phyloP scores from a whole-genome alignment of 192 early-diverging fungal species.

The Coemansia sp. region DNA sequence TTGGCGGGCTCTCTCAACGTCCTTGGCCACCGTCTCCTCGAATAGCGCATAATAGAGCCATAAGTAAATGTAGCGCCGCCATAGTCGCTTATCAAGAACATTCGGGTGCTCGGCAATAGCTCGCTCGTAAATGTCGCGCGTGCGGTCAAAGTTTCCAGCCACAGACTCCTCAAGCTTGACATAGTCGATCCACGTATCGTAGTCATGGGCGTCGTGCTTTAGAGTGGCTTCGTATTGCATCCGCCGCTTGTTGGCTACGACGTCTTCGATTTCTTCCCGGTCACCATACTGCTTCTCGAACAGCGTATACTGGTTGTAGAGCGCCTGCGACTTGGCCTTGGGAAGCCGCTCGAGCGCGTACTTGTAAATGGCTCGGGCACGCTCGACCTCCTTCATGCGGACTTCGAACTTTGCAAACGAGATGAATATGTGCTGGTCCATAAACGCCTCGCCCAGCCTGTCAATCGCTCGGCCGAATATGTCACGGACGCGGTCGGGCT shows the following conservation, averaged over 20 bases:
- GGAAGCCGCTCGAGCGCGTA: conserved; percentile 90
- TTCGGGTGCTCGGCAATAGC: conserved; percentile 89
- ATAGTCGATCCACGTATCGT: conserved; percentile 99
- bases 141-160: conserved; percentile 65
- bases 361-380: conserved; percentile 95
- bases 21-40: conserved; percentile 87
- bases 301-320: conserved; percentile 92
- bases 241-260: conserved; percentile 86
- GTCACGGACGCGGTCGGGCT: conserved; percentile 70
- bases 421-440: conserved; percentile 94
- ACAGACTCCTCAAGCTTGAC: conserved; percentile 82
- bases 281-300: conserved; percentile 98
- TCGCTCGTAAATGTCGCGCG: conserved; percentile 95
- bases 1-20: conserved; percentile 76
- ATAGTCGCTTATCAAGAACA: conserved; percentile 87
- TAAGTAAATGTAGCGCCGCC: conserved; percentile 97
- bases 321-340: conserved; percentile 76
- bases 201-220: conserved; percentile 77
- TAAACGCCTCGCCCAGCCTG: conserved; percentile 82
- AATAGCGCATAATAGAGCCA: conserved; percentile 98
- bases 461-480: conserved; percentile 90
- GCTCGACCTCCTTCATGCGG: conserved; percentile 84
- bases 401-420: conserved; percentile 98
- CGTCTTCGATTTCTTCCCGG: conserved; percentile 85
- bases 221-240: conserved; percentile 86